phyloP scores from a whole-genome alignment of 768 basidiomycete genomes.

The Leccinum incarnatum region DNA sequence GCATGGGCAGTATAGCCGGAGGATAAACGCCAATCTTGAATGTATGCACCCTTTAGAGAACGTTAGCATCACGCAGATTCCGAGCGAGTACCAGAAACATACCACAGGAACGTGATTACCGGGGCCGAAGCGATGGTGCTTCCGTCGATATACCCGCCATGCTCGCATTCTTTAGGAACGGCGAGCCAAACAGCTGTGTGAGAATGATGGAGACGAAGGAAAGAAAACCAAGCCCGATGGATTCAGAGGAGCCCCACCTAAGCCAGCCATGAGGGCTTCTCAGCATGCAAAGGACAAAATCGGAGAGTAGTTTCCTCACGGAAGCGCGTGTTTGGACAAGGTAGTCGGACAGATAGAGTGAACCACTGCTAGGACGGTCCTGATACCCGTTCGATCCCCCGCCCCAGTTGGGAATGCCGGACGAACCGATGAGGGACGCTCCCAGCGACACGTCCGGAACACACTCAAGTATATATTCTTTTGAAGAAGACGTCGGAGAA shows the following conservation, averaged over 20 bases:
- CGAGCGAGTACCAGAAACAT: not conserved
- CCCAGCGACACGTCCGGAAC: no score
- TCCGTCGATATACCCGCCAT: constrained; percentile 65
- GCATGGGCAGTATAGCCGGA: constrained; percentile 61
- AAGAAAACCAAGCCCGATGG: constrained; percentile 85
- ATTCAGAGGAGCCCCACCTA: constrained; percentile 79
- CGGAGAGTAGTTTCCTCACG: constrained; percentile 35
- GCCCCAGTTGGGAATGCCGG: no score
- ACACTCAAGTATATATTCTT: no score
- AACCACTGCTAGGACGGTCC: no score
- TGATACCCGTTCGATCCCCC: no score
- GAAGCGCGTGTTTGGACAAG: constrained; percentile 64
- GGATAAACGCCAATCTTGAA: constrained; percentile 78
- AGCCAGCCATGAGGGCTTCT: not conserved
- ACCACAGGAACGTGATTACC: constrained; percentile 81
- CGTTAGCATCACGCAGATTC: not conserved
- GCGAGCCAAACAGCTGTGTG: constrained; percentile 80
- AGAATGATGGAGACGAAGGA: constrained; percentile 75
- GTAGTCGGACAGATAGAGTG: constrained; percentile 46
- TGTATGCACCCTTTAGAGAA: constrained; percentile 55
- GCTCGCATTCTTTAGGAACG: constrained; percentile 63
- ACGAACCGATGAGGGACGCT: no score
- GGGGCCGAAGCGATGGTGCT: constrained; percentile 65
- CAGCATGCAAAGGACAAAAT: not conserved
- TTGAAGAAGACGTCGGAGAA: no score